Evolutionary conservation across 78 protist genomes (phyloP), one percentile per base, ranked within the genome.

Genomic region (Tieghemostelium lacteum): DNA sequence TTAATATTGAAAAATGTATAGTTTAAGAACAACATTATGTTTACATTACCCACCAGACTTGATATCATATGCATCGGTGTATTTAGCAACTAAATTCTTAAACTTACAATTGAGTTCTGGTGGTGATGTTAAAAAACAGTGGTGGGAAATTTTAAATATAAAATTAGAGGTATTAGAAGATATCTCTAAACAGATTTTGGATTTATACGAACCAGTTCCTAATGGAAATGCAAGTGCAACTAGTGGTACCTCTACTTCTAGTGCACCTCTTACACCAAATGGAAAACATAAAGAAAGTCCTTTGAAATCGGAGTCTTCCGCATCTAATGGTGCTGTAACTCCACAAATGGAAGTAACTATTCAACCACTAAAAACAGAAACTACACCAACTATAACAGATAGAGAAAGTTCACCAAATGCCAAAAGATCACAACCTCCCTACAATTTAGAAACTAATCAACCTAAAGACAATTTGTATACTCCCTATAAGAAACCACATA

Each of bases 1-100:
- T 26, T 10, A 16, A 24, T 62, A 62, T 17, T 33, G 31, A 29
- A 28, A 8, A 60, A 28, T 29, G n/a, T 10, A 31, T 62, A 93
- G 94, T 55, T 40, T 88, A 17, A 75, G 96, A 55, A 89, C 97
- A 6, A 85, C 80, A 36, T 63, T 93, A 20, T 89, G 96, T 75
- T 64, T 95, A 58, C 94, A 89, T 22, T 88, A 71, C 36, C 66
- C 75, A 34, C 92, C 96, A 17, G 89, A 66, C 16, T 63, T 77
- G 29, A 73, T 93, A 28, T 75, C 96, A 34, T 66, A 67, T 36
- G 94, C 92, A 37, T 58, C 83, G 4, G 52, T 93, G 34, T 52
- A 66, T 36, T 54, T 87, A 39, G 88, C 94, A 29, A 42, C 92
- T 58, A 87, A 71, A 72, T 75, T 72, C 57, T 72, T 86, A 65